Evolutionary conservation across 495 filamentous ascomycete species (phyloP), one percentile per base, ranked within the genome.

Genomic region (Penicillium crystallinum): DNA sequence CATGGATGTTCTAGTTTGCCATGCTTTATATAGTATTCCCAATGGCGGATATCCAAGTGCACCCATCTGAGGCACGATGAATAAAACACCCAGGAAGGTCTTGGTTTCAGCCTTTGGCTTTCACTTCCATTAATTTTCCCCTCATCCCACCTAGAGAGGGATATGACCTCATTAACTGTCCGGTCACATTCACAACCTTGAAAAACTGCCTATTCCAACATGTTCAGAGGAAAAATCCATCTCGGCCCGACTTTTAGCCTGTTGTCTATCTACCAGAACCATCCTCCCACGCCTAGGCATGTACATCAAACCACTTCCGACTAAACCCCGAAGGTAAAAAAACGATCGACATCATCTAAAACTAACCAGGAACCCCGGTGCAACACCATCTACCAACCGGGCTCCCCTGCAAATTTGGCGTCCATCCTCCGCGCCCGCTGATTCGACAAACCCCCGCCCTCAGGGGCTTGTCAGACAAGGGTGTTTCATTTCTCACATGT

Each of bases 391-490:
- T 4, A 15, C 22, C 37, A 23, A 17, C 18, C 22, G n/a, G 33
- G 7, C 27, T 27, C 15, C 29, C 18, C 14, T 41, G 36, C 12
- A 34, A 25, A 34, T 34, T 42, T 42, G 18, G 10, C 11, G 15
- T 37, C 12, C 46, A 34, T 23, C 2, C 37, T 23, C 27, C 14
- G 15, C 12, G 8, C 27, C 8, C 19, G 29, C 29, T 42, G 48
- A 41, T 42, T 42, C 27, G 25, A 31, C 11, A 6, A 23, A 15
- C 2, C 11, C 21, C 46, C 38, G 19, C 14, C 18, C 35, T 25
- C 47, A 50, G 48, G 47, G 48, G 29, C 21, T 9, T 23, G 45
- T 7, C 15, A 3, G 14, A 25, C 47, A 50, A 14, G 48, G 47
- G 41, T 49, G 9, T 31, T 27, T 25, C 23, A 42, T 35, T 42